These are phyloP conservation scores for Penicillium ucsense DNA, from an alignment of 495 filamentous ascomycete genomes.

Conservation along the genomic window DNA sequence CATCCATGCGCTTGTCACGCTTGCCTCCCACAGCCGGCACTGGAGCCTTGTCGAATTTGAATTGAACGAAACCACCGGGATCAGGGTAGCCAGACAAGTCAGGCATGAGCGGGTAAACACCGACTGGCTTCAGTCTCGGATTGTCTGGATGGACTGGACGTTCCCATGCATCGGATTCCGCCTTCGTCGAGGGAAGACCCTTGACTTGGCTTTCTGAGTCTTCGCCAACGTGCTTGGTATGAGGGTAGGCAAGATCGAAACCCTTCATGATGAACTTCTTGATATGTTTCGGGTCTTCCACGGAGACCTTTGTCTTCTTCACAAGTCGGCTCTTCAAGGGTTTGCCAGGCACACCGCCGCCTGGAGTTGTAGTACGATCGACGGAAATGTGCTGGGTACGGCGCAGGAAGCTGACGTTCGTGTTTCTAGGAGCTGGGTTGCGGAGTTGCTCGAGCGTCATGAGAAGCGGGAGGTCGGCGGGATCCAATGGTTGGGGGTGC, in stretches of 20 bases:
- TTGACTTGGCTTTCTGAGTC: constrained; percentile 40
- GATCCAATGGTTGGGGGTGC: constrained; percentile 59
- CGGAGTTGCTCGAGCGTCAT: constrained; percentile 70
- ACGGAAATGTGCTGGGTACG: constrained; percentile 94
- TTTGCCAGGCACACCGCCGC: constrained; percentile 19
- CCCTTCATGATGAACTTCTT: constrained; percentile 72
- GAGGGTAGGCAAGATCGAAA: constrained; percentile 72
- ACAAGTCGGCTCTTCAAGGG: constrained; percentile 28
- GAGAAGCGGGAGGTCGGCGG: constrained; percentile 71
- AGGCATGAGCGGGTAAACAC: constrained; percentile 72
- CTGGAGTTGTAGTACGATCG: constrained; percentile 36
- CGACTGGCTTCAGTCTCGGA: constrained; percentile 64
- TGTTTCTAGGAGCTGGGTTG: constrained; percentile 60
- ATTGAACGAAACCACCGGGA: constrained; percentile 71
- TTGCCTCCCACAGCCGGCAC: constrained; percentile 41
- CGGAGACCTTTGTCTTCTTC: constrained; percentile 33
- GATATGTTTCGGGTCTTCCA: constrained; percentile 76
- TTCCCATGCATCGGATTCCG: constrained; percentile 59
- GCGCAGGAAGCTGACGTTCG: constrained; percentile 84
- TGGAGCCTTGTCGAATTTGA: constrained; percentile 83
- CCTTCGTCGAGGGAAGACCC: constrained; percentile 44
- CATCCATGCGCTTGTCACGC: constrained; percentile 76
- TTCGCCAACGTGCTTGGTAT: constrained; percentile 48
- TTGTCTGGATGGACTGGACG: constrained; percentile 75
- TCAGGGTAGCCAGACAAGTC: constrained; percentile 87